A percentile compares a stretch with the other conserved stretches of the same genome.
Evolutionary conservation across 1,284 basidiomycete genomes (phyloP).

Genomic region (Ustilago tritici): DNA sequence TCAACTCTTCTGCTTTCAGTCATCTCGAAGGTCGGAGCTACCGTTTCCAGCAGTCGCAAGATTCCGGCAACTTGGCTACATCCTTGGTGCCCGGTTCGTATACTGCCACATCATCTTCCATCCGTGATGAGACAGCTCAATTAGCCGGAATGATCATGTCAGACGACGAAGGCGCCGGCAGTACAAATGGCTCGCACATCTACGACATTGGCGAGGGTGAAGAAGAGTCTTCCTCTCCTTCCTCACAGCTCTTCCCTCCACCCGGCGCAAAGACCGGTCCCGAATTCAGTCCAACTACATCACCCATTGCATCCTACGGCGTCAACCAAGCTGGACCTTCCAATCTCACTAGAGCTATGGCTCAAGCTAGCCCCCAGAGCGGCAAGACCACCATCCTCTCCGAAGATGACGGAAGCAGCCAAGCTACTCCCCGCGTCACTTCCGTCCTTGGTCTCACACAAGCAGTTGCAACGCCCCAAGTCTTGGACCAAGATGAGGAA

Average conservation of each 20-base stretch:
- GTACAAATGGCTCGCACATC: conserved; percentile 39
- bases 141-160: conserved; percentile 63
- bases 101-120: conserved; percentile 62
- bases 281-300: conserved; percentile 37
- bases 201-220: conserved; percentile 52
- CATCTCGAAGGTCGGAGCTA: conserved; percentile 65
- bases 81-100: conserved; percentile 55
- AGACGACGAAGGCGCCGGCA: conserved; percentile 49
- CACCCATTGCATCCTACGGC: conserved; percentile 36
- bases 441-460: conserved; percentile 38
- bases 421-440: conserved; percentile 37
- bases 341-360: conserved; percentile 50
- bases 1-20: conserved; percentile 57
- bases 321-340: conserved; percentile 43
- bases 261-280: conserved; percentile 1
- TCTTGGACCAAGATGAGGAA: conserved; percentile 12
- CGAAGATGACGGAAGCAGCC: conserved; percentile 39
- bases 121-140: conserved; percentile 65
- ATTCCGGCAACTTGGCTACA: conserved; percentile 21
- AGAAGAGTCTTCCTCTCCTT: conserved; percentile 27
- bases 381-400: conserved; percentile 14
- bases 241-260: conserved; percentile 38
- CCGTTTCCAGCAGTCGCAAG: conserved; percentile 46
- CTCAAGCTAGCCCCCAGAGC: conserved; percentile 35
- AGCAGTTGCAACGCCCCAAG: conserved; percentile 29